Base-by-base conservation (phyloP, 192 early-diverging fungal species). In the Coemansia sp. region DNA sequence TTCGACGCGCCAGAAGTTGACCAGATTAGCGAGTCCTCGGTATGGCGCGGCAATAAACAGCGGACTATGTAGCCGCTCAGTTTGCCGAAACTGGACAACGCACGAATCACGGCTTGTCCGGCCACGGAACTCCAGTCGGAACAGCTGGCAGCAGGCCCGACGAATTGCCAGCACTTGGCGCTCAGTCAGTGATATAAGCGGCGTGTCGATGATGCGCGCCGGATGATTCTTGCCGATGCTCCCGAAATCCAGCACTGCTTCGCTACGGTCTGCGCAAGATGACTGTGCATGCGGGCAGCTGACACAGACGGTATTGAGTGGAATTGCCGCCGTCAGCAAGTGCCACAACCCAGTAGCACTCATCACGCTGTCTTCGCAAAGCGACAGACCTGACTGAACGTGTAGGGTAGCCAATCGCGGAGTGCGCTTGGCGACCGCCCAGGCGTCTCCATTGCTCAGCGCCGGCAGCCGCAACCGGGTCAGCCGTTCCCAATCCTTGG, bases 401-500 rank as follows among this genome's bases (percentile, higher is more conserved):
- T 17, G 45, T 3, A 47, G 19, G 3, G 45, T 20, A n/a, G 26
- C 15, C 17, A 47, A 8, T 3, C 8, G 45, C 8, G 45, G 60
- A 8, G 59, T 15, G 14, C 15, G 38, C 32, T 58, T 46, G 6
- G 64, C 39, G 19, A 67, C 25, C 14, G 44, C 14, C 27, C 22
- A 31, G 4, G 61, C 53, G 3, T 75, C 64, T 4, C 10, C 8
- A 34, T 63, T 36, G 35, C 41, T 30, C 9, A 75, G 43, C 2
- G 53, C 29, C 1, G 48, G 60, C 10, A 63, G 31, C 1, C 27
- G 42, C 29, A 76, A 12, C n/a, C 20, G 35, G 11, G 26, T 11
- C 39, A 76, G 22, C 6, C 25, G 32, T 1, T 58, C 46, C 73
- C 73, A 76, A 14, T 32, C 30, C 6, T 51, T 64, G n/a, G 60